These are phyloP conservation scores for Cymbidium sinense DNA, from an alignment of 106 monocot species.

Conservation along the genomic window DNA sequence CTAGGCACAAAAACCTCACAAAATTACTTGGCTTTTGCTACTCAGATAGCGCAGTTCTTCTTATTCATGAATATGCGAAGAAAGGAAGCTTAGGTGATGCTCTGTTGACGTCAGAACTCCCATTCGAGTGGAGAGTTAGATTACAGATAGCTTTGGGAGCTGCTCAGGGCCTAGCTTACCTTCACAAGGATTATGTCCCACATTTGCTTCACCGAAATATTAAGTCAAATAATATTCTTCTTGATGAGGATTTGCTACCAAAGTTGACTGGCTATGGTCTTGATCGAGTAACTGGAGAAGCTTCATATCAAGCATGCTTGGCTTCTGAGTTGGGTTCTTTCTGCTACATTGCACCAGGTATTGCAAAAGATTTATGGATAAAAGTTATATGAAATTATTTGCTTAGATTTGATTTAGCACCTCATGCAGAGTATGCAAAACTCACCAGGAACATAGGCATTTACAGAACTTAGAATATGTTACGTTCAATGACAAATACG, in stretches of 20 bases:
- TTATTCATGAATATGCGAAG: slow-evolving; percentile 37
- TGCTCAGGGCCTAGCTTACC: slow-evolving; percentile 52
- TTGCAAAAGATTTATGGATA: background rate
- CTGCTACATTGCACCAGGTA: slow-evolving; percentile 79
- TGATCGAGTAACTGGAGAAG: slow-evolving; percentile 50
- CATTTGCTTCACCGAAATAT: slow-evolving; percentile 52
- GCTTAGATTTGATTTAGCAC: no score
- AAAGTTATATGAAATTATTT: no score
- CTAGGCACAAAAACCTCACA: slow-evolving; percentile 49
- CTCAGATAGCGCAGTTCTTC: slow-evolving; percentile 32
- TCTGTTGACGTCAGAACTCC: slow-evolving; percentile 13
- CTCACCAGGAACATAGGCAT: no score
- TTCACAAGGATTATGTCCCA: slow-evolving; percentile 50
- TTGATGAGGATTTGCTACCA: slow-evolving; percentile 46
- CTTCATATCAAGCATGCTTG: slow-evolving; percentile 26
- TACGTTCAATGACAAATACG: no score
- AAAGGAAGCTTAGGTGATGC: slow-evolving; percentile 59
- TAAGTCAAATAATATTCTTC: slow-evolving; percentile 56
- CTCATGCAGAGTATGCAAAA: no score
- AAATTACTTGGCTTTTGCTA: slow-evolving; percentile 59
- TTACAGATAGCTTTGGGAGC: slow-evolving; percentile 48
- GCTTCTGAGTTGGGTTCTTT: slow-evolving; percentile 33
- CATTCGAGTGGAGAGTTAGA: slow-evolving; percentile 37
- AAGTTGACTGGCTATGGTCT: slow-evolving; percentile 44
- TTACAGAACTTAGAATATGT: no score